These are phyloP conservation scores for Colletotrichum chrysophilum DNA, from an alignment of 2,329 filamentous ascomycete genomes.

Conservation along the genomic window DNA sequence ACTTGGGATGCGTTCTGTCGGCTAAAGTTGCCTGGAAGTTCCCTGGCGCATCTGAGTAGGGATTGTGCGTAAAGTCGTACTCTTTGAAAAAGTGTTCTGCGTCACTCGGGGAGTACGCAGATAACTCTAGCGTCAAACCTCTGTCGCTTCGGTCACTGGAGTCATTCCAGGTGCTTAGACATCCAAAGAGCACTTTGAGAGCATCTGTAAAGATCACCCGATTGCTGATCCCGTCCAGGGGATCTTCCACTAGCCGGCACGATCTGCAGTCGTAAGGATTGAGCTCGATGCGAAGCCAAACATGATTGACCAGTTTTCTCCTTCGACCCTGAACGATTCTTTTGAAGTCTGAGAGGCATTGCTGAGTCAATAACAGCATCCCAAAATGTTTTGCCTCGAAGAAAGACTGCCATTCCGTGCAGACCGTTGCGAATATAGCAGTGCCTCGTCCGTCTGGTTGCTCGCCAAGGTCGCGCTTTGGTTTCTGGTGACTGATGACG, in stretches of 20 bases:
- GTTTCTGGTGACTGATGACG: background rate
- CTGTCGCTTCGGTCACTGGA: background rate
- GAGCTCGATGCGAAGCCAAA: background rate
- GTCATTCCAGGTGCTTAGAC: background rate
- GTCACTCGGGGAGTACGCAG: background rate
- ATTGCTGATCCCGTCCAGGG: background rate
- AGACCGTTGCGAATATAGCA: background rate
- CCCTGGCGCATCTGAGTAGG: background rate
- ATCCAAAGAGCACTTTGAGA: background rate
- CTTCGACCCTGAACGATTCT: background rate
- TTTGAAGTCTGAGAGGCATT: background rate
- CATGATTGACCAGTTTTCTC: background rate
- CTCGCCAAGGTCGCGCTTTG: background rate
- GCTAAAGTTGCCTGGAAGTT: background rate
- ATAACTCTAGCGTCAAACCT: background rate
- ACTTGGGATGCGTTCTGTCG: background rate
- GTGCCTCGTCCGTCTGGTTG: background rate
- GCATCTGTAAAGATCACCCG: background rate
- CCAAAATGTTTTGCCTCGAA: background rate
- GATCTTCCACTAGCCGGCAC: background rate
- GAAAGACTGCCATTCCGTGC: background rate
- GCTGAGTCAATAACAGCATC: background rate
- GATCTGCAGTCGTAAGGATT: background rate
- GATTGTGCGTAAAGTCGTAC: background rate
- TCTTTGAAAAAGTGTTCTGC: background rate